Conservation (phyloP, 345 rosid genomes). For the Brassica napus region DNA sequence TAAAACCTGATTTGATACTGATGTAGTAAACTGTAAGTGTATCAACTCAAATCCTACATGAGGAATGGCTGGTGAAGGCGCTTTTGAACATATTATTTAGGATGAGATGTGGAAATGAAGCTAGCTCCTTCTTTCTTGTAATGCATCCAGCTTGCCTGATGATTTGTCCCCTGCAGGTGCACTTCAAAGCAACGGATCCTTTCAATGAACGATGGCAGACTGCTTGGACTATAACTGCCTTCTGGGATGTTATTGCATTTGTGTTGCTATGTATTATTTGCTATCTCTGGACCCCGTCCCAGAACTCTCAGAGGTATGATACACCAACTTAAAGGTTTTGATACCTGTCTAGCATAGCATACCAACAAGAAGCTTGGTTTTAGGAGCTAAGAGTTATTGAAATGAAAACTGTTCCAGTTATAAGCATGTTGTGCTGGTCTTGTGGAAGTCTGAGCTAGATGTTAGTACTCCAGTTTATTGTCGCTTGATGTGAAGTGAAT, state of each 20-base stretch:
- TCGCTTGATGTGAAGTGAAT: no score
- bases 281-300: conserved; percentile 97
- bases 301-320: conserved; percentile 79
- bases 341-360: background rate
- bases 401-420: conserved; percentile 3
- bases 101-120: background rate
- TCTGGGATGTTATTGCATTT: conserved; percentile 89
- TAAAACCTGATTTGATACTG: conserved; percentile 12
- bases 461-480: conserved; percentile 11
- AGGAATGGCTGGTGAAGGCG: conserved; percentile 7
- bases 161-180: conserved; percentile 55
- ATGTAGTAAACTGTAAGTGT: no score
- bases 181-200: conserved; percentile 97
- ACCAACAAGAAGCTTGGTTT: background rate
- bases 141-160: conserved; percentile 20
- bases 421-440: conserved; percentile 19
- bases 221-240: conserved; percentile 97
- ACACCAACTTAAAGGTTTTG: background rate
- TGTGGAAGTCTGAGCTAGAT: conserved; percentile 12
- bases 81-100: background rate
- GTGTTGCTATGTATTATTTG: conserved; percentile 77
- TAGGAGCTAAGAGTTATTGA: background rate
- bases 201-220: conserved; percentile 91
- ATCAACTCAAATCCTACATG: background rate
- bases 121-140: background rate